Conservation (phyloP, 352 stramenopile species). For the Globisporangium rhizosaccharum region DNA sequence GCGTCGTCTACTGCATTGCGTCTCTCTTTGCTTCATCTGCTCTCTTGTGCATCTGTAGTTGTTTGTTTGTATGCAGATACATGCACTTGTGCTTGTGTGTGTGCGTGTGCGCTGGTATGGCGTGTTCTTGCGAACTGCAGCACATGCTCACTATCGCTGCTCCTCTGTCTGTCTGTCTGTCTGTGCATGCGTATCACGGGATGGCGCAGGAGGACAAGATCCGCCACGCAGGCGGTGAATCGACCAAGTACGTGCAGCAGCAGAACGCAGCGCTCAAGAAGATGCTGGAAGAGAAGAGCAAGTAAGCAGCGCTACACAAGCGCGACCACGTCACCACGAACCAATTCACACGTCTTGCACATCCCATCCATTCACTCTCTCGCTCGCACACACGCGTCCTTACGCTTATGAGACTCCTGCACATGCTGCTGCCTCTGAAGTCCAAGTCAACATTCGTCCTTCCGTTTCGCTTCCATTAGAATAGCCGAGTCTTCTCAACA, state of each 20-base stretch:
- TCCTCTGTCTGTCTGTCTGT: neutral
- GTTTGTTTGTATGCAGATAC: neutral
- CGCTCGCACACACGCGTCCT: too few relatives aligned
- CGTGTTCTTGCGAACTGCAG: too few relatives aligned
- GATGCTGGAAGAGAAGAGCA: constrained; percentile 34
- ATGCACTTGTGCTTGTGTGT: neutral
- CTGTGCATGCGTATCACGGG: constrained; percentile 2
- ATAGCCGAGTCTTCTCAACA: too few relatives aligned
- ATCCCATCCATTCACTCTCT: neutral
- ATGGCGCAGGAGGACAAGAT: constrained; percentile 55
- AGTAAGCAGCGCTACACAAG: constrained; percentile 1
- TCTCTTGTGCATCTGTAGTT: neutral
- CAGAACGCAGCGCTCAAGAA: constrained; percentile 67
- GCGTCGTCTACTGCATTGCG: neutral
- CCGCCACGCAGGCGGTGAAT: constrained; percentile 40
- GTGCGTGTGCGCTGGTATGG: neutral
- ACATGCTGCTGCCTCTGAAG: too few relatives aligned
- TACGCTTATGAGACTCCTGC: too few relatives aligned
- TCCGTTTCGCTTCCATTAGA: too few relatives aligned
- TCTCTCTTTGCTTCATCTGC: neutral
- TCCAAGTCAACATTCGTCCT: too few relatives aligned
- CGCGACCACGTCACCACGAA: too few relatives aligned
- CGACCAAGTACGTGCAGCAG: constrained; percentile 42
- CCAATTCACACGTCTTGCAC: too few relatives aligned
- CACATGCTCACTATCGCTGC: neutral